Conservation (phyloP, 2,329 filamentous ascomycete species). For the Ampelomyces quisqualis region DNA sequence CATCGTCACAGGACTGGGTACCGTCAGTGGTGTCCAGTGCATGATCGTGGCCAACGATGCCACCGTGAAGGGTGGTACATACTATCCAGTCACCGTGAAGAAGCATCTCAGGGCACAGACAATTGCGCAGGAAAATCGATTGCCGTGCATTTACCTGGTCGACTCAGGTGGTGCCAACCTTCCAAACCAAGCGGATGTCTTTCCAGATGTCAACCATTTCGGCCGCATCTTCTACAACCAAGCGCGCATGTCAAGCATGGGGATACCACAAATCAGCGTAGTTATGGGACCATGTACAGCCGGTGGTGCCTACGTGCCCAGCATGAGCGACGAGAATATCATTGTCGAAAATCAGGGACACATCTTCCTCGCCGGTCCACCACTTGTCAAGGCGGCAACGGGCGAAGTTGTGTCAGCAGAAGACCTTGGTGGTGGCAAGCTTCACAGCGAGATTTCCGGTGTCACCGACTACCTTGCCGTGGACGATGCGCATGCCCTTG, state of each 20-base stretch:
- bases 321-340: constrained; percentile 97
- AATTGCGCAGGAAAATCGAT: constrained; percentile 81
- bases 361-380: constrained; percentile 93
- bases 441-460: constrained; percentile 87
- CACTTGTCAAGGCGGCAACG: constrained; percentile 92
- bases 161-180: constrained; percentile 95
- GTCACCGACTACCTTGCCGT: constrained; percentile 95
- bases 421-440: constrained; percentile 82
- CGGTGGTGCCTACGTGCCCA: constrained; percentile 91
- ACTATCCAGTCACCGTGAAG: constrained; percentile 96
- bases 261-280: constrained; percentile 89
- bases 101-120: constrained; percentile 93
- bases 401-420: constrained; percentile 90
- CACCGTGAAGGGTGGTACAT: constrained; percentile 95
- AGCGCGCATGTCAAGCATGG: constrained; percentile 82
- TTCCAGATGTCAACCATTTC: constrained; percentile 93
- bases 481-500: constrained; percentile 86
- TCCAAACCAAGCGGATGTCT: constrained; percentile 92
- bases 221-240: constrained; percentile 98
- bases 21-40: constrained; percentile 86
- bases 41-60: constrained; percentile 95
- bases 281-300: constrained; percentile 98
- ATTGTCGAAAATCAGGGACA: constrained; percentile 96
- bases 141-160: constrained; percentile 89
- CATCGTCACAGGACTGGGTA: constrained; percentile 89